Conservation (phyloP, 352 stramenopile genomes). For the Globisporangium nunn region DNA sequence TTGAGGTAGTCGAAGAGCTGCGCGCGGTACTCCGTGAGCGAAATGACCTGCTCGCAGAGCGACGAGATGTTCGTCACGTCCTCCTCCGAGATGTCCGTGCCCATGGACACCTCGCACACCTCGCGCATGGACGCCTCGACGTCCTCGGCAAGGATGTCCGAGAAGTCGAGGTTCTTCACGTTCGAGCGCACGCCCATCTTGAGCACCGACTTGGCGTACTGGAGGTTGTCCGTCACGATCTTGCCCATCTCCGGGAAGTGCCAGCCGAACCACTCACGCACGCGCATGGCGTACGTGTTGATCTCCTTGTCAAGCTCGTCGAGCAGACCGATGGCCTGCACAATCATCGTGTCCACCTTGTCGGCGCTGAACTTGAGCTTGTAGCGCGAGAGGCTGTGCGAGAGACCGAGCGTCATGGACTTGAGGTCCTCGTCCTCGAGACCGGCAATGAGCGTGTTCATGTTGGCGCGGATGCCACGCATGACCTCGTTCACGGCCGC, state of each 20-base stretch:
- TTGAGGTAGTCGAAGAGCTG: constrained; percentile 99
- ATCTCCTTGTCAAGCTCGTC: constrained; percentile 99
- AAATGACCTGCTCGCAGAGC: constrained; percentile 90
- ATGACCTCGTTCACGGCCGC: constrained; percentile 93
- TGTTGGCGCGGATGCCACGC: constrained; percentile 94
- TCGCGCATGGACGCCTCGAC: constrained; percentile 96
- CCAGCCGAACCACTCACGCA: constrained; percentile 99
- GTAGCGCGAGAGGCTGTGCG: constrained; percentile 97
- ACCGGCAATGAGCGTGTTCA: constrained; percentile 91
- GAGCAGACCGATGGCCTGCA: constrained; percentile 98
- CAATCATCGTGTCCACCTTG: constrained; percentile 99
- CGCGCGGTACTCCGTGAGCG: constrained; percentile 85
- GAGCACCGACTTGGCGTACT: constrained; percentile 97
- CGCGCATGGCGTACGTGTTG: constrained; percentile 99
- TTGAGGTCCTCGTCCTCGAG: constrained; percentile 88
- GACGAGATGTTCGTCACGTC: constrained; percentile 97
- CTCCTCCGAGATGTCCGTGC: constrained; percentile 98
- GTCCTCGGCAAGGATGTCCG: constrained; percentile 82
- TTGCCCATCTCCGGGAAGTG: constrained; percentile 97
- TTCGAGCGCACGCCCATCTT: constrained; percentile 92
- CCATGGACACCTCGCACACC: constrained; percentile 98
- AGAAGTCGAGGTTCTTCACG: constrained; percentile 92
- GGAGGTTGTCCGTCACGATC: constrained; percentile 97
- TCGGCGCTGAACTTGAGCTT: constrained; percentile 99
- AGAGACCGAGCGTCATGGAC: constrained; percentile 99